phyloP scores from a whole-genome alignment of 2,329 filamentous ascomycete genomes.

The Kalaharituber pfeilii region DNA sequence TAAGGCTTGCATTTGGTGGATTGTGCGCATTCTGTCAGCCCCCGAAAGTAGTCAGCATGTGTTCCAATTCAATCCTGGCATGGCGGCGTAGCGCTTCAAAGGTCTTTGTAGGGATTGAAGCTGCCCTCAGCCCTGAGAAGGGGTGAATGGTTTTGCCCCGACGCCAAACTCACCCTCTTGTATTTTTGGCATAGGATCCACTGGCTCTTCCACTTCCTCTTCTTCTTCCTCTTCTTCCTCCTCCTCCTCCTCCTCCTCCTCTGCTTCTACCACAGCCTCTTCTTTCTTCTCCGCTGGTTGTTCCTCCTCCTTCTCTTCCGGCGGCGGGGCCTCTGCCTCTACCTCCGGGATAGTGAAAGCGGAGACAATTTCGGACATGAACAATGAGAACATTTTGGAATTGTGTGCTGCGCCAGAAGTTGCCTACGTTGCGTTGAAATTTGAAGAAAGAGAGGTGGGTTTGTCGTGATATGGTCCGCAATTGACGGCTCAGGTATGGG shows the following conservation, averaged over 20 bases:
- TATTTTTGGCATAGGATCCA: constrained; percentile 72
- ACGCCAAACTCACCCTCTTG: constrained; percentile 62
- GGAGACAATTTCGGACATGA: constrained; percentile 22
- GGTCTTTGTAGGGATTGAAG: too few relatives aligned
- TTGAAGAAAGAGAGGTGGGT: background rate
- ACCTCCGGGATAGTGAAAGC: constrained; percentile 31
- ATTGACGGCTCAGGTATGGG: too few relatives aligned
- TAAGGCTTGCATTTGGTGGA: constrained; percentile 65
- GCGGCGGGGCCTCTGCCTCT: constrained; percentile 40
- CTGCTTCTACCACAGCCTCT: constrained; percentile 35
- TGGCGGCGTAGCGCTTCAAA: too few relatives aligned
- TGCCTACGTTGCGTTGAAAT: background rate
- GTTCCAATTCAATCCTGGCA: too few relatives aligned
- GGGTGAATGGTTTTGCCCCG: background rate
- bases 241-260: constrained; percentile 44
- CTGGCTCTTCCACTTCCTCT: constrained; percentile 63
- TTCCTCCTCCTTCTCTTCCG: constrained; percentile 31
- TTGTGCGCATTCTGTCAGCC: constrained; percentile 61
- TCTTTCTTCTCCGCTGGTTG: constrained; percentile 33
- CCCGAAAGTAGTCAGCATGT: constrained; percentile 16
- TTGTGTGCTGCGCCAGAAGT: too few relatives aligned
- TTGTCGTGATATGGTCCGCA: background rate
- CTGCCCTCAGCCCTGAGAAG: constrained; percentile 4
- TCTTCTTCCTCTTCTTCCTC: constrained; percentile 64
- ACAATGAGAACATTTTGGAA: constrained; percentile 12